Base-by-base conservation (phyloP, 495 filamentous ascomycete genomes). In the Podospora sp. region DNA sequence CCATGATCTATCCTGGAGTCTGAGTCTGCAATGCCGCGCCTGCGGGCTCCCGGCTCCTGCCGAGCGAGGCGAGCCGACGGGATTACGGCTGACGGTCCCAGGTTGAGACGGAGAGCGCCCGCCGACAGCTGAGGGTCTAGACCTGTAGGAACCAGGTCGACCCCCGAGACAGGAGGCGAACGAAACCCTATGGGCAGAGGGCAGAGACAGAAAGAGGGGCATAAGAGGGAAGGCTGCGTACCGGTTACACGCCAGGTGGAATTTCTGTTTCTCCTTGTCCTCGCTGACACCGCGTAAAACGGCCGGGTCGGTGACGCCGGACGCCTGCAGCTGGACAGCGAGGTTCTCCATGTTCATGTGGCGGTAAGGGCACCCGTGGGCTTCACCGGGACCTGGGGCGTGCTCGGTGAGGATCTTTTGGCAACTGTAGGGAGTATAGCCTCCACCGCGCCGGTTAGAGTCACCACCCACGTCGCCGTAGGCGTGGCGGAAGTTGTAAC, bases 391-490 rank as follows among this genome's bases (percentile, higher is more conserved):
- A 0, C 92, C 90, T 1, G 94, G 93, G 11, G 90, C 87, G 67
- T 91, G 88, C 71, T 98, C 95, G 1, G 87, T 91, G 4, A 98
- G 82, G 62, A 99, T 93, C 79, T 94, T 96, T 72, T 98, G 94
- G 78, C 96, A 99, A 18, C 90, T 92, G 70, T 92, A 92, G 0
- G 96, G 93, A 52, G 89, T 90, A 73, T 97, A 97, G 58, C 95
- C 93, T 49, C 89, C 85, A 36, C 91, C 89, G 27, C 93, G 87
- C 26, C 93, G 85, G 73, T 93, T 96, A 22, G 88, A 85, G 79
- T 98, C 95, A 58, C 96, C 94, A 65, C 96, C 96, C 0, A 97
- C 94, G 72, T 97, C 94, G 65, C 94, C 94, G 79, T 98, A 99
- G 6, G 85, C 79, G 83, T 98, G 94, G 6, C 94, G 91, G 67